Evolutionary conservation across 139 green algal species (phyloP), one percentile per base, ranked within the genome.

Genomic region (Zygnema circumcarinatum): DNA sequence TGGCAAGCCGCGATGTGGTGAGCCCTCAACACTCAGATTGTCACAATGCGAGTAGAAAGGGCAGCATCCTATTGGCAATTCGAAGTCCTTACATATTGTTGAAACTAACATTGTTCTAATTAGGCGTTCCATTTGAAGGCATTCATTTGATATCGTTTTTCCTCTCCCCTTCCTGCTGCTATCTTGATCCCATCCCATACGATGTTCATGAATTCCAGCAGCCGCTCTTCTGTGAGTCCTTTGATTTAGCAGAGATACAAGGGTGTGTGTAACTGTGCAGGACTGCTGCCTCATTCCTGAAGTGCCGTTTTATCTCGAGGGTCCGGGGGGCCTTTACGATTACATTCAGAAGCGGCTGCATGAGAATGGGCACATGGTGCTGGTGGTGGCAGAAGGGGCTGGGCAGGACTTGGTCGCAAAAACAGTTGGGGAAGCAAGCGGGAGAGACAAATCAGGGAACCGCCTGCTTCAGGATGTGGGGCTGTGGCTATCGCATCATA

Each of bases 281-380:
- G 96, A 98, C 85, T 91, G 94, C 11, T 97, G 94, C 87, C 92
- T 99, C 40, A 99, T 98, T 75, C 97, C 97, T 11, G 96, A 99
- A 92, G 94, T 98, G 35, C 89, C 80, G 7, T 99, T 98, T 91
- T 88, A 89, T n/a, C 52, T 98, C 40, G 68, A 96, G 31, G 96
- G 96, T 33, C 74, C 92, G 21, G 84, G 90, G 7, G 96, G 96
- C 0, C 89, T 99, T 76, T 91, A 96, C 38, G 83, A 82, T 1
- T 97, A 97, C 86, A 67, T 99, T 47, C 91, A 96, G 36, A 79
- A 81, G 11, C 91, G 97, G 32, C 85, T 99, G 52, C 85, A 91
- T 2, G 68, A 91, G 56, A 98, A 98, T 89, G 96, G 85, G 69
- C 76, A 91, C 79, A 29, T 76, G 56, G 88, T 94, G 32, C 76